These are phyloP conservation scores for Calocybe gambosa DNA, from an alignment of 1,284 basidiomycete species.

Conservation along the genomic window DNA sequence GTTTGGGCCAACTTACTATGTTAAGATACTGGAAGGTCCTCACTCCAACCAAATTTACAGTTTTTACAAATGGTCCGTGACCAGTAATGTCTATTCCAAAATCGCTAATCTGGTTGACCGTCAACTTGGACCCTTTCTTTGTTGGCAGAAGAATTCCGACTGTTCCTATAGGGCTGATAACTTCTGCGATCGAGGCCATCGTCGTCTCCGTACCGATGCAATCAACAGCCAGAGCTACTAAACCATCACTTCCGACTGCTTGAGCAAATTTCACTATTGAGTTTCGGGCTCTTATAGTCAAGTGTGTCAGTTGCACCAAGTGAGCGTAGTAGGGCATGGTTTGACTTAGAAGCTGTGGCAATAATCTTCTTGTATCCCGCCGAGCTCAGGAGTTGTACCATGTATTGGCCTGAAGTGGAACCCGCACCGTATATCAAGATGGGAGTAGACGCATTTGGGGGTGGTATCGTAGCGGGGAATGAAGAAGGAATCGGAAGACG, in stretches of 20 bases:
- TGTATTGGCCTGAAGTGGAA: slow-evolving; percentile 48
- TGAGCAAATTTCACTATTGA: slow-evolving; percentile 33
- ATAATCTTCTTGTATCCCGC: slow-evolving; percentile 48
- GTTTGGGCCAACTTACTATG: slow-evolving; percentile 21
- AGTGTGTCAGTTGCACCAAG: slow-evolving; percentile 44
- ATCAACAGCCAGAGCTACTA: slow-evolving; percentile 35
- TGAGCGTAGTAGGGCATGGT: slow-evolving; percentile 39
- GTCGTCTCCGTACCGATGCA: slow-evolving; percentile 36
- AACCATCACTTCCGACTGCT: slow-evolving; percentile 32
- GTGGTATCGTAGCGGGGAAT: slow-evolving; percentile 29
- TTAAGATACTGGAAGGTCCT: slow-evolving; percentile 37
- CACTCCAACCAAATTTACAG: slow-evolving; percentile 31
- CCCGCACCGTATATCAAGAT: slow-evolving; percentile 54
- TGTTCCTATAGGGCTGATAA: slow-evolving; percentile 30
- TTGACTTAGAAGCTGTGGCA: slow-evolving; percentile 43
- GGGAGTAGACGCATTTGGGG: slow-evolving; percentile 28
- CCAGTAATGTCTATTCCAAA: slow-evolving; percentile 27
- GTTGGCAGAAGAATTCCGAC: slow-evolving; percentile 44
- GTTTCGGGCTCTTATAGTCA: slow-evolving; percentile 43
- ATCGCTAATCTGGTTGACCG: slow-evolving; percentile 23
- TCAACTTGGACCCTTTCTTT: slow-evolving; percentile 25
- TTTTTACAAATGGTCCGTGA: slow-evolving; percentile 27
- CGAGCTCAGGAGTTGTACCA: slow-evolving; percentile 46
- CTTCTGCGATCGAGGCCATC: slow-evolving; percentile 28
- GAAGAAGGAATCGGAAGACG: slow-evolving; percentile 33